These are phyloP conservation scores for Nigrospora sphaerica DNA, from an alignment of 2,329 filamentous ascomycete genomes.

Conservation along the genomic window DNA sequence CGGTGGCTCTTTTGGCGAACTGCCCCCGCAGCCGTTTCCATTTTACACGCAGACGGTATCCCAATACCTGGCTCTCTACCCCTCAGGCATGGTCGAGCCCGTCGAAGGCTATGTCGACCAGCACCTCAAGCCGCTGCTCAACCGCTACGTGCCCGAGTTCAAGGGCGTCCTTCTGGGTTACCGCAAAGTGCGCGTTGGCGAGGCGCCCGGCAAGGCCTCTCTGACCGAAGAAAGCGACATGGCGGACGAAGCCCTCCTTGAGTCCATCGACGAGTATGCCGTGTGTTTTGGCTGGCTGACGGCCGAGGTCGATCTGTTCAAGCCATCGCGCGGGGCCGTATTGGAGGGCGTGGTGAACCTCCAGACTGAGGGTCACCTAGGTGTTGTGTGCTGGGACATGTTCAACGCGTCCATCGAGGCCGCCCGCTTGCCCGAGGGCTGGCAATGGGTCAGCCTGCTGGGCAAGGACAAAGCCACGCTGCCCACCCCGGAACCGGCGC, in stretches of 20 bases:
- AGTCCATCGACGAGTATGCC: slow-evolving; percentile 71
- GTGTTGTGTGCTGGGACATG: slow-evolving; percentile 80
- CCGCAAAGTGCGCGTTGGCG: slow-evolving; percentile 59
- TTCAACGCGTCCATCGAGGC: slow-evolving; percentile 87
- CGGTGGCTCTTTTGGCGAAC: slow-evolving; percentile 27
- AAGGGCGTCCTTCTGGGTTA: slow-evolving; percentile 71
- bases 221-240: slow-evolving; percentile 38
- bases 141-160: slow-evolving; percentile 68
- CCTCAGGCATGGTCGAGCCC: slow-evolving; percentile 61
- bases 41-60: slow-evolving; percentile 76
- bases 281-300: slow-evolving; percentile 85
- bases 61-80: slow-evolving; percentile 70
- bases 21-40: slow-evolving; percentile 48
- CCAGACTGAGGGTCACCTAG: slow-evolving; percentile 82
- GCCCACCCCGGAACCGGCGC: slow-evolving; percentile 28
- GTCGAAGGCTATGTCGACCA: slow-evolving; percentile 66
- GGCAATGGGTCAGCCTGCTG: slow-evolving; percentile 69
- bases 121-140: slow-evolving; percentile 66
- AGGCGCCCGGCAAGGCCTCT: slow-evolving; percentile 43
- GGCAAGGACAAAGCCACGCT: slow-evolving; percentile 29
- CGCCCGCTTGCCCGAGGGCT: slow-evolving; percentile 65
- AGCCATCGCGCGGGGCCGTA: slow-evolving; percentile 63
- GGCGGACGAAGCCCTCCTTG: slow-evolving; percentile 34
- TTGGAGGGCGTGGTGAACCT: slow-evolving; percentile 79
- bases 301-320: slow-evolving; percentile 77